phyloP scores from a whole-genome alignment of 768 basidiomycete species.

The Leucosporidium creatinivorum region DNA sequence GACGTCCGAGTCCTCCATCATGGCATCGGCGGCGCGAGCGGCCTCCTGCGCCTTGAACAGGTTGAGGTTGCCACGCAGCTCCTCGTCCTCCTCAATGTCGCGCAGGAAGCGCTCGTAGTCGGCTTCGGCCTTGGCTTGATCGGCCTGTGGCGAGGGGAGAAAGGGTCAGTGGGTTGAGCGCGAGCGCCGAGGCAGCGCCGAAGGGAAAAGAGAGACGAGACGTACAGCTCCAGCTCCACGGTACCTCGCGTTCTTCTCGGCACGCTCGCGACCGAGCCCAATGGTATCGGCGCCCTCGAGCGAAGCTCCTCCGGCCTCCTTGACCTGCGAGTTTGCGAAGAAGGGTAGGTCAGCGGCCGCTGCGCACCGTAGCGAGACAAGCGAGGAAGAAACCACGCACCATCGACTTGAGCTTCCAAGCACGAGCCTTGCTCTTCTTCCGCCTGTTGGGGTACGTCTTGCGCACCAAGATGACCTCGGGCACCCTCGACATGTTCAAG shows the following conservation, averaged over 20 bases:
- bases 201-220: background rate
- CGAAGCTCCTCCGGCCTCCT: slow-evolving; percentile 53
- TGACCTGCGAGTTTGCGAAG: slow-evolving; percentile 16
- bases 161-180: background rate
- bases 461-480: slow-evolving; percentile 86
- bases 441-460: slow-evolving; percentile 90
- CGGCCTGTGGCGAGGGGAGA: slow-evolving; percentile 4
- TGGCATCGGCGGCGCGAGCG: slow-evolving; percentile 3
- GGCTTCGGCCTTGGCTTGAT: slow-evolving; percentile 70
- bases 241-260: slow-evolving; percentile 9
- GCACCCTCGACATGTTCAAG: slow-evolving; percentile 53
- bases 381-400: slow-evolving; percentile 7
- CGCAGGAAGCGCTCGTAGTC: slow-evolving; percentile 95
- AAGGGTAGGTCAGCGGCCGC: background rate
- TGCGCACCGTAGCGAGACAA: slow-evolving; percentile 43
- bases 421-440: slow-evolving; percentile 77
- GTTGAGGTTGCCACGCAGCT: slow-evolving; percentile 78
- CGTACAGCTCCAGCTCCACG: slow-evolving; percentile 14
- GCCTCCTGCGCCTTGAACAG: slow-evolving; percentile 59
- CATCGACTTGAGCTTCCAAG: slow-evolving; percentile 85
- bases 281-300: slow-evolving; percentile 62
- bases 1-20: slow-evolving; percentile 20
- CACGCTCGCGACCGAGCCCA: slow-evolving; percentile 37
- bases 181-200: background rate
- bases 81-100: slow-evolving; percentile 89